Evolutionary conservation across 352 stramenopile species (phyloP), one percentile per base, ranked within the genome.

Genomic region (Pythium vanterpoolii): DNA sequence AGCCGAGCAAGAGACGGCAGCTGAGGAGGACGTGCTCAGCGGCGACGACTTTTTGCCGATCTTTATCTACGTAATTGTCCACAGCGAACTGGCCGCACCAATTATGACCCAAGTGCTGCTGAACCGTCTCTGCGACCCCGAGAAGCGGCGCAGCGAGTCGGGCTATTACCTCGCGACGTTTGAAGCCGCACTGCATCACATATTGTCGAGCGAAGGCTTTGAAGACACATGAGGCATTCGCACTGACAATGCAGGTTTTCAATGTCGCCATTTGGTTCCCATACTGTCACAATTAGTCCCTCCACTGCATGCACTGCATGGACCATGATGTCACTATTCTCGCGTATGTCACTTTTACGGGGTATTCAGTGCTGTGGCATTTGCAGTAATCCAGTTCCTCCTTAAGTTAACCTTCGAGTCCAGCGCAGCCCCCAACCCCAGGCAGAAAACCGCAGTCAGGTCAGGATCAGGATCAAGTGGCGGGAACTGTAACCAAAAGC

Each of bases 1-100:
- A 51, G 9, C 13, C 27, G 43, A 60, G 27, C 24, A 11, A 13
- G 39, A 39, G 38, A 16, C n/a, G 6, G 21, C 40, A 64, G 67
- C 49, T 31, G 64, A 88, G 28, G 79, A 89, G 23, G 79, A 91
- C 51, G 79, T 90, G 50, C 71, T 95, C 36, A 93, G 82, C 47
- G 85, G 83, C 33, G 85, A 93, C 70, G 83, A 93, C 65, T 92
- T 95, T 58, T 61, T 95, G 65, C 83, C 83, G 43, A 93, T 95
- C 68, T 92, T 95, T 75, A 89, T 95, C 72, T 93, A 93, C 72
- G 83, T 95, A 62, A 88, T 95, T 63, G 83, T 95, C 33, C 83
- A 93, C 66, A 88, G 77, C 60, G 73, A 90, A 21, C 65, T 95
- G 31, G 69, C 77, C 39, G 64, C 83, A 27, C 85, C 85, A 2